Percentiles rank a stretch among this genome's conserved stretches.
These are phyloP conservation scores for Ophiocordyceps camponoti-saundersi DNA, from an alignment of 2,329 filamentous ascomycete genomes.

Conservation along the genomic window DNA sequence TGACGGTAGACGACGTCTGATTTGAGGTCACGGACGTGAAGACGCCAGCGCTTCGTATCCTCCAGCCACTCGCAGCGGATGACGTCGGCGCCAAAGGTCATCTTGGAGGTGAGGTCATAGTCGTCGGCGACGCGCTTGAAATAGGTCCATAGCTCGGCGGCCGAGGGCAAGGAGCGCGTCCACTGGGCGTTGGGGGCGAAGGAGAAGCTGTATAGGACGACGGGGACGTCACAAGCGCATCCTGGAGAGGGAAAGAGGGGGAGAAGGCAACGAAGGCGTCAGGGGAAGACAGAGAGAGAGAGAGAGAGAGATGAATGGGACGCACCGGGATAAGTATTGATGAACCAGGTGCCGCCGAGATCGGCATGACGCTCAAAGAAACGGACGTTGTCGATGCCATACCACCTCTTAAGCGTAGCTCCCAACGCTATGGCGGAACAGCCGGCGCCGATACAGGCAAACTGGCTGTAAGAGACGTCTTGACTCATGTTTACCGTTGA, in stretches of 20 bases:
- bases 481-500: neutral
- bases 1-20: constrained; percentile 11
- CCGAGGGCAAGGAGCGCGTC: constrained; percentile 37
- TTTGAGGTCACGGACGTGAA: constrained; percentile 11
- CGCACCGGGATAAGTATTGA: constrained; percentile 41
- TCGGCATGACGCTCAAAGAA: constrained; percentile 41
- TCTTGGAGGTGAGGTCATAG: constrained; percentile 20
- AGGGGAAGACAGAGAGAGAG: neutral
- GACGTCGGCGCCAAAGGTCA: constrained; percentile 20
- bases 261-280: no score
- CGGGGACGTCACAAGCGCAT: constrained; percentile 39
- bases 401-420: constrained; percentile 36
- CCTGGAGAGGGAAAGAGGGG: constrained; percentile 4
- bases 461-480: constrained; percentile 15
- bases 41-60: constrained; percentile 14
- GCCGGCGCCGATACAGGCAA: constrained; percentile 38
- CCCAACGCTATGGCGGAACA: constrained; percentile 46
- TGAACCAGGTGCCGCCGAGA: constrained; percentile 48
- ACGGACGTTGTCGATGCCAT: constrained; percentile 39
- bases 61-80: constrained; percentile 21
- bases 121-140: constrained; percentile 31
- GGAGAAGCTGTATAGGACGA: constrained; percentile 42
- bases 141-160: constrained; percentile 39
- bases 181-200: constrained; percentile 45
- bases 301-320: neutral